phyloP scores from a whole-genome alignment of 306 rosid species.

The Trifolium subterraneum region DNA sequence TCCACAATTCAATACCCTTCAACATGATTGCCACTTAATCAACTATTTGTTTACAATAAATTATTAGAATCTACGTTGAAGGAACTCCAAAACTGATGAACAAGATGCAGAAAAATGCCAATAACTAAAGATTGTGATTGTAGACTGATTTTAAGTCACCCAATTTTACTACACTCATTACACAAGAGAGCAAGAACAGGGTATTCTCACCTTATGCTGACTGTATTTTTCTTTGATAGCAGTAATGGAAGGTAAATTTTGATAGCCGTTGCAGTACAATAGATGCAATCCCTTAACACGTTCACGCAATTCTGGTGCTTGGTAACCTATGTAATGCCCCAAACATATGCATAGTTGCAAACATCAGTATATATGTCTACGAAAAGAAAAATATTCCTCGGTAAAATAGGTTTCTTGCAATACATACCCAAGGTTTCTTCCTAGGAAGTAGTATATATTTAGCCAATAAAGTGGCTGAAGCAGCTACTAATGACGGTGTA shows the following conservation, averaged over 20 bases:
- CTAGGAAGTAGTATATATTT: constrained; percentile 58
- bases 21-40: too few relatives aligned
- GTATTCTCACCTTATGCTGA: constrained; percentile 64
- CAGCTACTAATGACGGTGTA: constrained; percentile 67
- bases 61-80: neutral
- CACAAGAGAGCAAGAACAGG: constrained; percentile 1
- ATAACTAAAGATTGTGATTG: constrained; percentile 17
- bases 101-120: constrained; percentile 11
- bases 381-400: constrained; percentile 31
- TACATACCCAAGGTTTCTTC: constrained; percentile 70
- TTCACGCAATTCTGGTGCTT: constrained; percentile 57
- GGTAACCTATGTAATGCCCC: constrained; percentile 59
- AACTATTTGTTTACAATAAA: constrained; percentile 15
- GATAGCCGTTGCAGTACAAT: constrained; percentile 49
- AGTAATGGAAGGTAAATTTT: constrained; percentile 52
- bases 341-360: constrained; percentile 28
- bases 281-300: constrained; percentile 61
- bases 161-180: constrained; percentile 1
- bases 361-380: constrained; percentile 10
- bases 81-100: constrained; percentile 3
- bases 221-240: constrained; percentile 66
- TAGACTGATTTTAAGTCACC: neutral
- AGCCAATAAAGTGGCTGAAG: constrained; percentile 74
- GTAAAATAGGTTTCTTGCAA: constrained; percentile 32
- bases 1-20: neutral